phyloP scores from a whole-genome alignment of 2,329 filamentous ascomycete genomes.

The Karstenula rhodostoma region DNA sequence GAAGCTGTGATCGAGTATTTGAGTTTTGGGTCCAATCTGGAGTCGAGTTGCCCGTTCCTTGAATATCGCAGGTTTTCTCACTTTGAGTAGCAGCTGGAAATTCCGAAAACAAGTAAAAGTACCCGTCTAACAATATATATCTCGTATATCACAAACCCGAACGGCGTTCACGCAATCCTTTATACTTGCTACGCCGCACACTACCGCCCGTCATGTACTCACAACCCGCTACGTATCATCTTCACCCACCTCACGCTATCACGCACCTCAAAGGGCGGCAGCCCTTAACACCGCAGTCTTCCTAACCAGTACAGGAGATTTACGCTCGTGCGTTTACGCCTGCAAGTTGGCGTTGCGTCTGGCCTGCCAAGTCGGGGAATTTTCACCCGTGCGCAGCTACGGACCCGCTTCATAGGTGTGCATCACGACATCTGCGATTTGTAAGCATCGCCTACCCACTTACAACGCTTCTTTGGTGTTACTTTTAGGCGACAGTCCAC shows the following conservation, averaged over 20 bases:
- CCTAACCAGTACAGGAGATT: conserved; percentile 10
- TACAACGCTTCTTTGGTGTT: no score
- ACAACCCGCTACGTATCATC: background rate
- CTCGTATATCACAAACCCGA: background rate
- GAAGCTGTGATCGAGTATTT: background rate
- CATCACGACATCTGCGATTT: conserved; percentile 9
- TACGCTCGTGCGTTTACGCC: conserved; percentile 7
- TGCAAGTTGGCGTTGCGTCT: background rate
- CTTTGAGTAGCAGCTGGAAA: no score
- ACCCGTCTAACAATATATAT: no score
- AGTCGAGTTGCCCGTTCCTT: no score
- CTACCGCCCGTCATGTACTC: no score
- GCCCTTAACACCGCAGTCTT: background rate
- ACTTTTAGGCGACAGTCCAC: no score
- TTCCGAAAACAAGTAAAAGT: background rate
- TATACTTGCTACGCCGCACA: background rate
- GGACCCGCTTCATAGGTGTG: conserved; percentile 1
- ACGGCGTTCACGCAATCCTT: background rate
- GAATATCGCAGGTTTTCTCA: no score
- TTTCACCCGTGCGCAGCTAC: conserved; percentile 12
- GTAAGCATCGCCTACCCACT: no score
- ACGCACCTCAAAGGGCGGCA: background rate
- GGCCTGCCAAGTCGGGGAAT: conserved; percentile 16
- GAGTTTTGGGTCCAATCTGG: background rate
- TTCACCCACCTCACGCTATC: background rate